phyloP scores from a whole-genome alignment of 2,329 filamentous ascomycete species.

The Verticillium isaacii region DNA sequence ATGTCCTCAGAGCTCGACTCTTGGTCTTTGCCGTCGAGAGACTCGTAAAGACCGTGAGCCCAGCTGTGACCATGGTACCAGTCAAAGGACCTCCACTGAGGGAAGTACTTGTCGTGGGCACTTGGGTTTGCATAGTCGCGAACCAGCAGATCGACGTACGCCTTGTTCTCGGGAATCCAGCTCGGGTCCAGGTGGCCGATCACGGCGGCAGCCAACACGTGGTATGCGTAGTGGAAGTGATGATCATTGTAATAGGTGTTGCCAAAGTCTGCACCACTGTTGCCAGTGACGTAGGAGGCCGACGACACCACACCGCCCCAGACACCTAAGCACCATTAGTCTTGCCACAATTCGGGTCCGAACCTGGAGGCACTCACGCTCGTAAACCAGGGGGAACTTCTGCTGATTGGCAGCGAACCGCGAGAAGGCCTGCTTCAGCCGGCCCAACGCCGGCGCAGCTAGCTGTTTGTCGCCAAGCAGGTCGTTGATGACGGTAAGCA shows the following conservation, averaged over 20 bases:
- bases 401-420: slow-evolving; percentile 65
- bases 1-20: slow-evolving; percentile 89
- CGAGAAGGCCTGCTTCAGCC: slow-evolving; percentile 62
- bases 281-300: slow-evolving; percentile 64
- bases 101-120: slow-evolving; percentile 67
- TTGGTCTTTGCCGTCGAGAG: slow-evolving; percentile 71
- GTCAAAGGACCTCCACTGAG: slow-evolving; percentile 79
- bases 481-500: slow-evolving; percentile 62
- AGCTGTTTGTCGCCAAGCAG: slow-evolving; percentile 54
- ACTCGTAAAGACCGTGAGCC: slow-evolving; percentile 74
- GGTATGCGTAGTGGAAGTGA: slow-evolving; percentile 80
- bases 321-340: slow-evolving; percentile 32
- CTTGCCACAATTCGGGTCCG: not conserved
- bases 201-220: slow-evolving; percentile 79
- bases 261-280: slow-evolving; percentile 76
- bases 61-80: slow-evolving; percentile 95
- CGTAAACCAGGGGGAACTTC: slow-evolving; percentile 60
- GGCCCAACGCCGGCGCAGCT: slow-evolving; percentile 51
- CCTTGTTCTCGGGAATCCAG: slow-evolving; percentile 70
- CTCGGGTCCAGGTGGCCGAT: slow-evolving; percentile 72
- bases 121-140: slow-evolving; percentile 80
- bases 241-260: slow-evolving; percentile 81
- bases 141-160: slow-evolving; percentile 77
- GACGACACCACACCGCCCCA: slow-evolving; percentile 82
- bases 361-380: slow-evolving; percentile 37